Evolutionary conservation across 2,329 filamentous ascomycete genomes (phyloP).

Genomic region (Aspergillus fructus): DNA sequence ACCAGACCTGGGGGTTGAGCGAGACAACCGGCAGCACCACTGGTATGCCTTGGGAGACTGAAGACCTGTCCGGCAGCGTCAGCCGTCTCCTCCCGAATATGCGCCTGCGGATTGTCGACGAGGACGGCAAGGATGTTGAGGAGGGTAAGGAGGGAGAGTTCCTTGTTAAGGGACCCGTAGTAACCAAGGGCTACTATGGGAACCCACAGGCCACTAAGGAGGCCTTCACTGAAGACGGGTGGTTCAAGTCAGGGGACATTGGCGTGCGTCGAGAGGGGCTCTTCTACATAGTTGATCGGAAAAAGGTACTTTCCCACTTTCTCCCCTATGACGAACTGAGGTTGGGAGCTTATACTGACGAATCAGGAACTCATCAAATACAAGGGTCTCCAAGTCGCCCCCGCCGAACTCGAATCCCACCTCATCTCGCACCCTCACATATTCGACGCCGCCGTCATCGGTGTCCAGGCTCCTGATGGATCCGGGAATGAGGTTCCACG

Average conservation of each 20-base stretch:
- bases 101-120: constrained; percentile 52
- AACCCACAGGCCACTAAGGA: constrained; percentile 48
- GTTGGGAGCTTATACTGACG: not conserved
- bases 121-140: constrained; percentile 53
- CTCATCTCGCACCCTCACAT: constrained; percentile 40
- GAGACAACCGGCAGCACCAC: constrained; percentile 38
- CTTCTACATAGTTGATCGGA: constrained; percentile 53
- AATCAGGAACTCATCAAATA: constrained; percentile 49
- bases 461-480: constrained; percentile 28
- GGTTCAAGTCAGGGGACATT: constrained; percentile 56
- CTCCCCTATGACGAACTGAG: not conserved
- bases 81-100: constrained; percentile 31
- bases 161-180: constrained; percentile 50
- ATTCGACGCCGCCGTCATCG: constrained; percentile 43
- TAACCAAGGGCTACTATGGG: constrained; percentile 53
- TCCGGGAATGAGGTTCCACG: constrained; percentile 31
- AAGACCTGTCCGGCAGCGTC: constrained; percentile 15
- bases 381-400: constrained; percentile 46
- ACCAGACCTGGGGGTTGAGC: constrained; percentile 54
- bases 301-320: constrained; percentile 33
- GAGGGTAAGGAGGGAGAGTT: constrained; percentile 50
- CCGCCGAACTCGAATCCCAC: constrained; percentile 42
- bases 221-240: constrained; percentile 51
- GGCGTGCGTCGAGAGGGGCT: constrained; percentile 43
- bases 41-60: constrained; percentile 13